Evolutionary conservation across 306 rosid species (phyloP).

Genomic region (Quercus bicolor): DNA sequence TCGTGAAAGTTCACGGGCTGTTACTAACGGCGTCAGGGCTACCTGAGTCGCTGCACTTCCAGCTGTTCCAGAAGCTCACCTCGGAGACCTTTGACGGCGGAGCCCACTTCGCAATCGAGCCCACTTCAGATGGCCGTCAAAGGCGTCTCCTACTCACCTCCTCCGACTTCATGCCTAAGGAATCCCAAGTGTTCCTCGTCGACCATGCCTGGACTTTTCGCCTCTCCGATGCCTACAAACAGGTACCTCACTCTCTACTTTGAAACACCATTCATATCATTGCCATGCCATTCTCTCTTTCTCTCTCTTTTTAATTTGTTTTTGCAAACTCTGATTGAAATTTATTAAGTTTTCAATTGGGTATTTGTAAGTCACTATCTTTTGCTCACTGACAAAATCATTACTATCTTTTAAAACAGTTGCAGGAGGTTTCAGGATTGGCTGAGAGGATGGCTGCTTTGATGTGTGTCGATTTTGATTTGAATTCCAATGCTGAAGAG

Average conservation of each 20-base stretch:
- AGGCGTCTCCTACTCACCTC: constrained; percentile 65
- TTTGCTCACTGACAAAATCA: too few species aligned
- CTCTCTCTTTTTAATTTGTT: background rate
- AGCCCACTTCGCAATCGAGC: constrained; percentile 65
- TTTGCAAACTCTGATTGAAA: too few species aligned
- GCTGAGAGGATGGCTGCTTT: constrained; percentile 86
- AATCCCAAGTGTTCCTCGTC: constrained; percentile 72
- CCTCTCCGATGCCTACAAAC: constrained; percentile 78
- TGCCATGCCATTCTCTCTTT: too few species aligned
- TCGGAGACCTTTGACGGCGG: constrained; percentile 83
- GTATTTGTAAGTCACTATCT: too few species aligned
- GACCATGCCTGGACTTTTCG: constrained; percentile 99
- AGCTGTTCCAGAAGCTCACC: constrained; percentile 67
- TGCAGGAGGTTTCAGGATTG: constrained; percentile 76
- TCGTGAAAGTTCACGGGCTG: constrained; percentile 62
- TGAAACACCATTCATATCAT: background rate
- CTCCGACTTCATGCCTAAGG: constrained; percentile 46
- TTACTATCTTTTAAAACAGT: too few species aligned
- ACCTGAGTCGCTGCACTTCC: constrained; percentile 51
- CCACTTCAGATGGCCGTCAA: constrained; percentile 49
- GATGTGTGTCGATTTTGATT: constrained; percentile 70
- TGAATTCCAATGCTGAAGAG: constrained; percentile 42
- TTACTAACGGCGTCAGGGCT: constrained; percentile 70
- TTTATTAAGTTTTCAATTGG: too few species aligned
- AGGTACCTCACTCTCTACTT: constrained; percentile 29